Percentiles rank a stretch among this genome's conserved stretches.
Evolutionary conservation across 345 rosid species (phyloP).

Genomic region (Heritiera littoralis): DNA sequence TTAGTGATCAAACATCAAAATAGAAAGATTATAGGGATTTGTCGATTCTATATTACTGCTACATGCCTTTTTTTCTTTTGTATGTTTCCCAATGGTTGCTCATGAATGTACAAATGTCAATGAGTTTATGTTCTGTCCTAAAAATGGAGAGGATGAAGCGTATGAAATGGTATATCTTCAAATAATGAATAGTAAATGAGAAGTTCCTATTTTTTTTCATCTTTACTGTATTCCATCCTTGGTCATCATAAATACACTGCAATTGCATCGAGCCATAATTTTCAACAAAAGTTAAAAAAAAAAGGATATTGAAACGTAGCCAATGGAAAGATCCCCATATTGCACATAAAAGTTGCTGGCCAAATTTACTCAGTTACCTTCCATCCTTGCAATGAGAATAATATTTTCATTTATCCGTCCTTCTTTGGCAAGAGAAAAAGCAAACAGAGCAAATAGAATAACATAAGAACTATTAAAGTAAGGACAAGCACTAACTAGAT

Average conservation of each 20-base stretch:
- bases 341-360: too few species aligned
- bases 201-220: neutral
- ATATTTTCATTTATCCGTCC: too few species aligned
- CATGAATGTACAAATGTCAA: slow-evolving; percentile 2
- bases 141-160: neutral
- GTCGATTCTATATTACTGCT: neutral
- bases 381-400: too few species aligned
- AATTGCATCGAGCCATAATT: neutral
- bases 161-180: neutral
- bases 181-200: neutral
- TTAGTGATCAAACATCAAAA: neutral
- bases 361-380: too few species aligned
- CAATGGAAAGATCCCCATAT: neutral
- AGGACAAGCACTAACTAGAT: too few species aligned
- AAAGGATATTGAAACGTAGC: neutral
- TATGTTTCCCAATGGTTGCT: neutral
- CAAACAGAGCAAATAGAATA: too few species aligned
- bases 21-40: neutral
- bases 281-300: neutral
- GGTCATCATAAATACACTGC: neutral
- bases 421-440: too few species aligned
- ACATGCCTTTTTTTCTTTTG: neutral
- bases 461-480: too few species aligned
- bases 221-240: neutral
- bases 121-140: neutral